Evolutionary conservation across 192 early-diverging fungal species (phyloP).

Genomic region (Gonapodya prolifera): DNA sequence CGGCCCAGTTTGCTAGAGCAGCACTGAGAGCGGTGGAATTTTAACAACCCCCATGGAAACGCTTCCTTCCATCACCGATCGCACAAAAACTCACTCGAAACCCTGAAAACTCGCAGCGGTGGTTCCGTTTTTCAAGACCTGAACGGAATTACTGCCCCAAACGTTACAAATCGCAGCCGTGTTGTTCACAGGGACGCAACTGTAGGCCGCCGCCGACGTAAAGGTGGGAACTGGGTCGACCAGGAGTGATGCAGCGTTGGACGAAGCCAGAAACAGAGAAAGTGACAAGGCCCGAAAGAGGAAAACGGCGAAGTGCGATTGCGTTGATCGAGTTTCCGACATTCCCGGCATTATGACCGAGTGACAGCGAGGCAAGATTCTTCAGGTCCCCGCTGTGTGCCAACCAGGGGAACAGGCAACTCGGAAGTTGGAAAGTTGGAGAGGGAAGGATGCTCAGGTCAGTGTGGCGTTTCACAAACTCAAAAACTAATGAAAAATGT

Average conservation of each 20-base stretch:
- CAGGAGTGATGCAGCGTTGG: neutral
- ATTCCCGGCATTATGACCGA: too few relatives aligned
- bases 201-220: neutral
- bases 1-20: neutral
- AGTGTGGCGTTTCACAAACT: too few relatives aligned
- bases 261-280: neutral
- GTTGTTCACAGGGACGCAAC: neutral
- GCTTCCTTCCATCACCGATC: neutral
- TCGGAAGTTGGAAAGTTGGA: too few relatives aligned
- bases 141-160: neutral
- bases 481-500: too few relatives aligned
- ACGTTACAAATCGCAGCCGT: neutral
- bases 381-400: too few relatives aligned
- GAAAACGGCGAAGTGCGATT: too few relatives aligned
- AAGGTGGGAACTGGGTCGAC: neutral
- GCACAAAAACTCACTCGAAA: neutral
- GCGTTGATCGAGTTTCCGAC: too few relatives aligned
- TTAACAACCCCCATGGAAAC: neutral
- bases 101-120: neutral
- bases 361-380: too few relatives aligned
- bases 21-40: neutral
- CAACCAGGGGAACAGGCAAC: too few relatives aligned
- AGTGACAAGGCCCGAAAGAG: too few relatives aligned
- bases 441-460: too few relatives aligned
- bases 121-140: neutral